These are phyloP conservation scores for Melastoma candidum DNA, from an alignment of 441 rosid species.

Conservation along the genomic window DNA sequence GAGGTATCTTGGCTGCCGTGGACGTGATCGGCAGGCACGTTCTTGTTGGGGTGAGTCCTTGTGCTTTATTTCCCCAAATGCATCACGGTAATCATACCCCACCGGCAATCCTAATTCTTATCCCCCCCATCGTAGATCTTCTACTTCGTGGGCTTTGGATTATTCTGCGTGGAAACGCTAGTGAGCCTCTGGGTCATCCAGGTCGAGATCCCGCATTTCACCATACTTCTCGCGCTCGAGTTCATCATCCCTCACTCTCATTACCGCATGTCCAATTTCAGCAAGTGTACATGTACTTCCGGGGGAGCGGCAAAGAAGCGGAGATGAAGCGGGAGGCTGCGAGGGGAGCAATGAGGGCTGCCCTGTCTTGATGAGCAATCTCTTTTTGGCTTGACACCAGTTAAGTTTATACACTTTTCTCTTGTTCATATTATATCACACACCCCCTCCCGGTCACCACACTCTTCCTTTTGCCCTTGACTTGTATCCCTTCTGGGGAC, in stretches of 20 bases:
- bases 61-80: neutral
- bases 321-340: constrained; percentile 64
- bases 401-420: too few relatives aligned
- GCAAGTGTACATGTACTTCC: constrained; percentile 93
- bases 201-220: constrained; percentile 25
- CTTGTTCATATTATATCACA: too few relatives aligned
- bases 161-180: constrained; percentile 64
- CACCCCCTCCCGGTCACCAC: too few relatives aligned
- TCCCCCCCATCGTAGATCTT: constrained; percentile 40
- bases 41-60: constrained; percentile 59
- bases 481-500: too few relatives aligned
- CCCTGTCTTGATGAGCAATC: constrained; percentile 20
- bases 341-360: constrained; percentile 67
- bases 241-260: too few relatives aligned
- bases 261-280: constrained; percentile 17
- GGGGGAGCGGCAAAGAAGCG: constrained; percentile 78
- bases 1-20: constrained; percentile 78
- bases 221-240: too few relatives aligned
- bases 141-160: constrained; percentile 75
- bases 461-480: too few relatives aligned
- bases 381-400: too few relatives aligned
- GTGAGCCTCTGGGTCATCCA: constrained; percentile 90
- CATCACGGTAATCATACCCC: neutral
- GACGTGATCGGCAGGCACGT: constrained; percentile 32
- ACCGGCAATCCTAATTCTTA: constrained; percentile 1